Evolutionary conservation across 2,329 filamentous ascomycete species (phyloP).

Genomic region (Knufia petricola): DNA sequence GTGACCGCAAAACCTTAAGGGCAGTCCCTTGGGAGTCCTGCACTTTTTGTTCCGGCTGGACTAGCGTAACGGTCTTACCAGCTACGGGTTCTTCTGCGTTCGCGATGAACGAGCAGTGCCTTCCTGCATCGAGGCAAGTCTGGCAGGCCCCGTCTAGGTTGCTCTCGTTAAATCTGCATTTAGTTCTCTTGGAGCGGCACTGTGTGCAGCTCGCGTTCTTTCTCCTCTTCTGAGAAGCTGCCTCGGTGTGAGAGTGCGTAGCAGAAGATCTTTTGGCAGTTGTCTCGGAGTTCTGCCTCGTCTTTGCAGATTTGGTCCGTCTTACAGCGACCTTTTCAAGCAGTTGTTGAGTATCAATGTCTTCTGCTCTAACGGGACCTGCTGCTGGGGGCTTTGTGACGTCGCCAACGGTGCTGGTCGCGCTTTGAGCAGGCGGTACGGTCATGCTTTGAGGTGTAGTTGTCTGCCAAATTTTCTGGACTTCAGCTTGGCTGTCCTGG

Average conservation of each 20-base stretch:
- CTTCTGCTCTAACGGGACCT: neutral
- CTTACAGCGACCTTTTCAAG: neutral
- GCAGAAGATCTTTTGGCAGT: neutral
- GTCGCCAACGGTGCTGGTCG: neutral
- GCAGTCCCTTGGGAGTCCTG: conserved; percentile 1
- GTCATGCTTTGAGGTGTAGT: neutral
- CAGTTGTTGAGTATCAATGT: conserved; percentile 8
- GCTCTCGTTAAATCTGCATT: neutral
- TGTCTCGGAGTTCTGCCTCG: neutral
- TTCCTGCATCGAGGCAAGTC: neutral
- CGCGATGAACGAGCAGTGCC: neutral
- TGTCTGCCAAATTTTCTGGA: neutral
- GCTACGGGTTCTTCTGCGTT: neutral
- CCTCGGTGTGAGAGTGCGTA: neutral
- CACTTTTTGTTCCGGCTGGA: neutral
- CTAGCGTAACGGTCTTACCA: too few relatives aligned
- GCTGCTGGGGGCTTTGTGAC: neutral
- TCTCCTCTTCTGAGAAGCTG: neutral
- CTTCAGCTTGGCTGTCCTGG: neutral
- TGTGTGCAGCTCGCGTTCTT: neutral
- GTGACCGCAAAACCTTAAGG: neutral
- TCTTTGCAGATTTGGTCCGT: neutral
- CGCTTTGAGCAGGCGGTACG: neutral
- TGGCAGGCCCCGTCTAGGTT: neutral
- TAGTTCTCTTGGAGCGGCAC: conserved; percentile 1